Evolutionary conservation across 805 yeast species (phyloP).

Genomic region (Candida odintsovae): DNA sequence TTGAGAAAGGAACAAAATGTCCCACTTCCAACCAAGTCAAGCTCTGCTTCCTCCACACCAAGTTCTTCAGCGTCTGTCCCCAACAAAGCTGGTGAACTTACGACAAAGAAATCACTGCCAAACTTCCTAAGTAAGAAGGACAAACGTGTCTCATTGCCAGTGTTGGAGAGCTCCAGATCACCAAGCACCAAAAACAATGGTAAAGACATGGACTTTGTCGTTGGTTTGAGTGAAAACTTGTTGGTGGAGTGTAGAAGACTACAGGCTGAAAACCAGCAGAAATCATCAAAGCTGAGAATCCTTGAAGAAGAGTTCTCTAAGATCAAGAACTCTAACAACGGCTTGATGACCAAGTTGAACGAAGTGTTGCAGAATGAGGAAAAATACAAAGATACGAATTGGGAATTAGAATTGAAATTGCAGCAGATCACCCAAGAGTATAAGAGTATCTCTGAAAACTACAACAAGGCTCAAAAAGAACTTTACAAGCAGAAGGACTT

Average conservation of each 20-base stretch:
- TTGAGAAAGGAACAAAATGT: constrained; percentile 8
- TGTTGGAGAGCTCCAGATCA: constrained; percentile 17
- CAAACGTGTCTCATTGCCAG: constrained; percentile 23
- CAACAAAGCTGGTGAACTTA: background rate
- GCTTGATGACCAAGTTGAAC: constrained; percentile 17
- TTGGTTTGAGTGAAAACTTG: constrained; percentile 68
- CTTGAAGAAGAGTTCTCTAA: constrained; percentile 38
- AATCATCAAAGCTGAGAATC: constrained; percentile 34
- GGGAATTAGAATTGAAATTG: constrained; percentile 57
- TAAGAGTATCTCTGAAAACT: constrained; percentile 34
- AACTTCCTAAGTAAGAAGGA: constrained; percentile 19
- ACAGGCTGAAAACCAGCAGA: constrained; percentile 54
- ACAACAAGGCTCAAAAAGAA: constrained; percentile 34
- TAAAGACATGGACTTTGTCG: constrained; percentile 65
- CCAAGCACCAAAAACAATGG: constrained; percentile 27
- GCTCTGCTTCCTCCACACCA: background rate
- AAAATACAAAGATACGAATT: constrained; percentile 50
- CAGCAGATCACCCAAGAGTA: constrained; percentile 29
- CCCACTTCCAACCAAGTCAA: constrained; percentile 2
- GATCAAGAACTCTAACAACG: constrained; percentile 16
- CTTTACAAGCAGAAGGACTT: constrained; percentile 34
- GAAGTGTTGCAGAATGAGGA: constrained; percentile 34
- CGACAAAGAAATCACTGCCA: constrained; percentile 12
- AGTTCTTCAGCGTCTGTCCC: background rate
- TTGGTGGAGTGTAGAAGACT: constrained; percentile 65